Conservation (phyloP, 2,329 filamentous ascomycete genomes). For the Amphichorda felina region DNA sequence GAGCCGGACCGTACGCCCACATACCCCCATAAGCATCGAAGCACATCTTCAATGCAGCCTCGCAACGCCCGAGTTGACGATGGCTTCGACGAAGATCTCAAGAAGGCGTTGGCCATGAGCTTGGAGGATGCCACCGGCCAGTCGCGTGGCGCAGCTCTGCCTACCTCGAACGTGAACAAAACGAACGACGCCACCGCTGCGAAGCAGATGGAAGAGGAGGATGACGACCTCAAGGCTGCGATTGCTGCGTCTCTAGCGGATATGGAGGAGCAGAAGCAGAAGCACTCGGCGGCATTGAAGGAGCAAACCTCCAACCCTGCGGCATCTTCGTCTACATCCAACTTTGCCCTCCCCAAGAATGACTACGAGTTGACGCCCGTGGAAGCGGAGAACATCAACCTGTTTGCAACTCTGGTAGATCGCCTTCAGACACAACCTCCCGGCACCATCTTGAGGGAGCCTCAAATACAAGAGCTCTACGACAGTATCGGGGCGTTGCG, state of each 20-base stretch:
- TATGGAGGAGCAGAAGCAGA: conserved; percentile 97
- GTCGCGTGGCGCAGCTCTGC: conserved; percentile 57
- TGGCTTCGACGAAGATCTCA: conserved; percentile 88
- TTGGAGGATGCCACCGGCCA: conserved; percentile 80
- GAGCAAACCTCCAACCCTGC: conserved; percentile 50
- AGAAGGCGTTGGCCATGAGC: conserved; percentile 91
- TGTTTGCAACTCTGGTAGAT: conserved; percentile 90
- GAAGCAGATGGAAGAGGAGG: conserved; percentile 65
- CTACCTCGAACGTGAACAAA: not conserved
- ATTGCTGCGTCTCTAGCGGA: conserved; percentile 91
- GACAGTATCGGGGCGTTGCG: conserved; percentile 90
- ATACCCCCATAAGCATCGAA: conserved; percentile 51
- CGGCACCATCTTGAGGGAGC: conserved; percentile 90
- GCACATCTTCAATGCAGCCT: conserved; percentile 68
- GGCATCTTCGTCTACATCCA: conserved; percentile 18
- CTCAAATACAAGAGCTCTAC: conserved; percentile 95
- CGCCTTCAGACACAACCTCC: conserved; percentile 89
- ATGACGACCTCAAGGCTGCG: conserved; percentile 84
- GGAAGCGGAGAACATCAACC: conserved; percentile 94
- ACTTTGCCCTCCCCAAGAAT: conserved; percentile 61
- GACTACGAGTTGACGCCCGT: conserved; percentile 90
- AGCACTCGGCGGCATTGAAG: conserved; percentile 73
- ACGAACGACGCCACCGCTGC: conserved; percentile 23
- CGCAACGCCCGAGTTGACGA: conserved; percentile 80
- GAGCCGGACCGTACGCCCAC: conserved; percentile 33